Conservation (phyloP, 1,284 basidiomycete genomes). For the Rhizoctonia solani region DNA sequence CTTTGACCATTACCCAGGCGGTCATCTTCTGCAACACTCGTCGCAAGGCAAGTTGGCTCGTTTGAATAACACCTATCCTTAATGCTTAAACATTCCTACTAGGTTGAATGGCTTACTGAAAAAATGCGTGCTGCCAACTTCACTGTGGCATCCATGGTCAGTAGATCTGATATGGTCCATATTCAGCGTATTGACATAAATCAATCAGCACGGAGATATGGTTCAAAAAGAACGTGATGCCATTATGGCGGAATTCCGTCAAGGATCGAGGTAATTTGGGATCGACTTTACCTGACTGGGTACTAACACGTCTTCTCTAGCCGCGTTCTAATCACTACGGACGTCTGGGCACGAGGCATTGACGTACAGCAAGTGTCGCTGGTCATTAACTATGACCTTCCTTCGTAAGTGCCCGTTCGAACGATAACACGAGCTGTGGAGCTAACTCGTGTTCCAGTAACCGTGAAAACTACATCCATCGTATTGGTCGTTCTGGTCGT, state of each 20-base stretch:
- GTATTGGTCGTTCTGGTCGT: conserved; percentile 93
- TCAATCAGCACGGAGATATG: conserved; percentile 87
- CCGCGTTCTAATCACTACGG: conserved; percentile 94
- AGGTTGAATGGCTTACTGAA: conserved; percentile 99
- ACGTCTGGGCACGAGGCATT: conserved; percentile 98
- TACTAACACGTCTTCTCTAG: conserved; percentile 48
- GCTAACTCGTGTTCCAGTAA: conserved; percentile 56
- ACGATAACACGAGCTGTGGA: neutral
- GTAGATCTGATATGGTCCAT: neutral
- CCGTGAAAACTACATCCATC: conserved; percentile 97
- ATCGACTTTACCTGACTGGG: neutral
- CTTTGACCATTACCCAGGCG: conserved; percentile 98
- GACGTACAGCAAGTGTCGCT: conserved; percentile 98
- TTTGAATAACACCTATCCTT: neutral
- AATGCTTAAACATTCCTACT: conserved; percentile 15
- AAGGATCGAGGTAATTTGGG: conserved; percentile 81
- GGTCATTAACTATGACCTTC: conserved; percentile 98
- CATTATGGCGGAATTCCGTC: conserved; percentile 98
- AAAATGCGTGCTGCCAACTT: conserved; percentile 98
- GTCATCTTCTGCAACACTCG: conserved; percentile 99
- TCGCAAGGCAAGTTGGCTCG: conserved; percentile 68
- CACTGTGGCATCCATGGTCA: conserved; percentile 86
- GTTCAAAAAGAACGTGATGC: conserved; percentile 97
- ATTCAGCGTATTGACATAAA: conserved; percentile 7
- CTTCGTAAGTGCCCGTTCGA: conserved; percentile 62